Conservation (phyloP, 2,329 filamentous ascomycete species). For the Hirsutella thompsonii region DNA sequence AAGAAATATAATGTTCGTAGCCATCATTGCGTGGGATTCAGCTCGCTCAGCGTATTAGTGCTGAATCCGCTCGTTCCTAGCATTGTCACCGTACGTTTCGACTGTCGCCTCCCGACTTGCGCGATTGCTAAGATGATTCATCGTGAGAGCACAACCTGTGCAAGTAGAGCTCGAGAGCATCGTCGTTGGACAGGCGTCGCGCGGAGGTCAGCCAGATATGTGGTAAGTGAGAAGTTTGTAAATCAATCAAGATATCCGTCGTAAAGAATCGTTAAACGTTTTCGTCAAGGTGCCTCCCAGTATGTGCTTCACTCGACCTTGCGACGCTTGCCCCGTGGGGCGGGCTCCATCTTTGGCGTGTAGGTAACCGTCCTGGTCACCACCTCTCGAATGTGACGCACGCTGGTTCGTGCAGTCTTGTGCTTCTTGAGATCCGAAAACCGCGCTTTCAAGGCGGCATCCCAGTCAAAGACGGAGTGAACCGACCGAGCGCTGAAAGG, state of each 20-base stretch:
- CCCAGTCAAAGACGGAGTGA: constrained; percentile 69
- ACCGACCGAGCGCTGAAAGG: constrained; percentile 58
- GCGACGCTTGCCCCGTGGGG: constrained; percentile 85
- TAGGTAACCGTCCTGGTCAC: constrained; percentile 92
- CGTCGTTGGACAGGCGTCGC: no score
- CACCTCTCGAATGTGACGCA: constrained; percentile 70
- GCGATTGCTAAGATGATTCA: no score
- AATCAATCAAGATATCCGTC: no score
- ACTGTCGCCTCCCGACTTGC: no score
- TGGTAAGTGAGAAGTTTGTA: no score
- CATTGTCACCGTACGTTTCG: no score
- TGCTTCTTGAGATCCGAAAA: constrained; percentile 47
- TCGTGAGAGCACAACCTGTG: no score
- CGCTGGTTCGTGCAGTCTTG: constrained; percentile 45
- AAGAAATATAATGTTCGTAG: constrained; percentile 3
- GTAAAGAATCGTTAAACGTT: not conserved
- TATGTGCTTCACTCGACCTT: constrained; percentile 39
- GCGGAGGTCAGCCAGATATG: no score
- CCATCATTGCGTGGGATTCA: constrained; percentile 2
- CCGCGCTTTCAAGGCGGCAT: constrained; percentile 53
- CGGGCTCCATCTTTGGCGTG: constrained; percentile 73
- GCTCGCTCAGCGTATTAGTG: not conserved
- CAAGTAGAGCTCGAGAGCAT: no score
- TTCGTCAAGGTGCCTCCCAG: not conserved
- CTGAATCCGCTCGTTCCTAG: not conserved